phyloP scores from a whole-genome alignment of 2,329 filamentous ascomycete species.

The Waltergamsia citrina region DNA sequence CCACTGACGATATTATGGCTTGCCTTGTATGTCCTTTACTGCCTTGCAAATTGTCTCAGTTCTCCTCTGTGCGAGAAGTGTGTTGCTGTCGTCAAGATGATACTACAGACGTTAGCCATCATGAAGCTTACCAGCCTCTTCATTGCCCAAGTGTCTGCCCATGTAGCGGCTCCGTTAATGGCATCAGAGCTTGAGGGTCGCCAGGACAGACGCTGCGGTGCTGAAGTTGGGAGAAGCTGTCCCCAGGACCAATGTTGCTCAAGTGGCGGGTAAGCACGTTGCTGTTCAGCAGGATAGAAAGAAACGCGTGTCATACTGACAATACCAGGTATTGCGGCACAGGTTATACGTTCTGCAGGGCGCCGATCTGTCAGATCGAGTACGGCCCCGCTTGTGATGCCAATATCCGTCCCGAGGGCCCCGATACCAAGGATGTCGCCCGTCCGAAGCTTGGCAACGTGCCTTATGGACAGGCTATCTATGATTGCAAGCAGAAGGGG shows the following conservation, averaged over 20 bases:
- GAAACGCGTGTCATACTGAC: neutral
- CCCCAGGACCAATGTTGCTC: constrained; percentile 28
- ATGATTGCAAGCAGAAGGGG: constrained; percentile 20
- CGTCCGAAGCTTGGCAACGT: constrained; percentile 36
- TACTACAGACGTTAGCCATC: too few species aligned
- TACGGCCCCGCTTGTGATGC: constrained; percentile 54
- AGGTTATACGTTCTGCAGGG: constrained; percentile 45
- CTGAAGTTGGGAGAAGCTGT: constrained; percentile 22
- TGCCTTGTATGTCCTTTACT: too few species aligned
- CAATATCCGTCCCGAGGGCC: constrained; percentile 40
- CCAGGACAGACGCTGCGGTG: constrained; percentile 34
- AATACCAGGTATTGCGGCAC: constrained; percentile 41
- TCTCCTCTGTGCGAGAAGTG: too few species aligned
- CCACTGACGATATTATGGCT: too few species aligned
- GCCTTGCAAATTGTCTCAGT: too few species aligned
- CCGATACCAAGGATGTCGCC: constrained; percentile 41
- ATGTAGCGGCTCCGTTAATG: neutral
- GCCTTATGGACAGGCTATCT: constrained; percentile 45
- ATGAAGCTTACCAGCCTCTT: too few species aligned
- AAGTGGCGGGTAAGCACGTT: constrained; percentile 23
- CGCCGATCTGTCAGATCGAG: constrained; percentile 51
- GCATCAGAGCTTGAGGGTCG: neutral
- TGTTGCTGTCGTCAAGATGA: too few species aligned
- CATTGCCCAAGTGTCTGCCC: neutral
- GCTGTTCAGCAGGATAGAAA: too few species aligned